phyloP scores from a whole-genome alignment of 495 filamentous ascomycete species.

The Annulohypoxylon maeteangense region DNA sequence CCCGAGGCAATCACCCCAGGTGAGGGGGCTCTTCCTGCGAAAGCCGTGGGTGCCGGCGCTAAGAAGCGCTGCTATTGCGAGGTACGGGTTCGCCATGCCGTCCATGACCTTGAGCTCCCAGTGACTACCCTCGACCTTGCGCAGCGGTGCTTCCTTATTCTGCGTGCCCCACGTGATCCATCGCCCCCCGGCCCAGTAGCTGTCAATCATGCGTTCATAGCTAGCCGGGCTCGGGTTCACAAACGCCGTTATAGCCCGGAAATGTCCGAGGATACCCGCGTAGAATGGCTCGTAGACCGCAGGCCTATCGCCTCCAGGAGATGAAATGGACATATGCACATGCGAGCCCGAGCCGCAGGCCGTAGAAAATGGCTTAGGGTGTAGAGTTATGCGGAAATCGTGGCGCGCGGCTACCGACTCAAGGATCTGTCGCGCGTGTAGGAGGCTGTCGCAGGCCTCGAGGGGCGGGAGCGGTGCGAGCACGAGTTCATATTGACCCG shows the following conservation, averaged over 20 bases:
- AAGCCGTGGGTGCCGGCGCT: conserved; percentile 73
- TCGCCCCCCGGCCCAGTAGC: conserved; percentile 78
- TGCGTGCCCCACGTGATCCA: conserved; percentile 82
- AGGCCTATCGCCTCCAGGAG: conserved; percentile 49
- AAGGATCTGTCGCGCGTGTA: conserved; percentile 78
- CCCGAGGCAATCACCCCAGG: conserved; percentile 66
- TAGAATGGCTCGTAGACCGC: conserved; percentile 67
- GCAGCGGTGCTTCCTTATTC: conserved; percentile 75
- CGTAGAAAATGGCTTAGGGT: conserved; percentile 73
- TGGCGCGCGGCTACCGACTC: conserved; percentile 65
- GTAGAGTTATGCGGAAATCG: conserved; percentile 75
- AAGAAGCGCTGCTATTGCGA: conserved; percentile 73
- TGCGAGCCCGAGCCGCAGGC: conserved; percentile 74
- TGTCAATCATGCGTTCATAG: conserved; percentile 72
- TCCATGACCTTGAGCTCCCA: conserved; percentile 79
- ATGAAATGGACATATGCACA: conserved; percentile 71
- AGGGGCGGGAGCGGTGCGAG: conserved; percentile 73
- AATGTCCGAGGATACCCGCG: conserved; percentile 71
- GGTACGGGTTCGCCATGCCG: conserved; percentile 78
- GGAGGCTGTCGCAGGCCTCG: conserved; percentile 74
- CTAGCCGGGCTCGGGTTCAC: conserved; percentile 66
- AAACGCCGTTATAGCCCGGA: conserved; percentile 74
- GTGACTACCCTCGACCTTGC: conserved; percentile 68
- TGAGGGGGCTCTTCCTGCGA: conserved; percentile 55
- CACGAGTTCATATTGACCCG: conserved; percentile 85